Conservation (phyloP, 176 grass and related monocot genomes). For the Avena atlantica region DNA sequence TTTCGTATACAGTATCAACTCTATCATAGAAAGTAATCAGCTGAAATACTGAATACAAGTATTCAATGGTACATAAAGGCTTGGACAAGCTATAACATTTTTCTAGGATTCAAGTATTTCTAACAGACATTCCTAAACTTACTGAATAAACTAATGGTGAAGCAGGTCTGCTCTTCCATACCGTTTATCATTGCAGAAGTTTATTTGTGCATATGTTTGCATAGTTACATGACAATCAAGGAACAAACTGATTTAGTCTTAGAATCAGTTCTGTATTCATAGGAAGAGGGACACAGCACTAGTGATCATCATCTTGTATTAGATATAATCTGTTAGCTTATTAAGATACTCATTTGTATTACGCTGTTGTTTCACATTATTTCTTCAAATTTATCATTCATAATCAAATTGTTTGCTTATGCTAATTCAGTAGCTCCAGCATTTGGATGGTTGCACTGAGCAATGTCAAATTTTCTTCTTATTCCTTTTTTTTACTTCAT, state of each 20-base stretch:
- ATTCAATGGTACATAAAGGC: neutral
- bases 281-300: slow-evolving; percentile 9
- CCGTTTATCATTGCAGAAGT: neutral
- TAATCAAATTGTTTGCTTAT: neutral
- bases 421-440: neutral
- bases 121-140: neutral
- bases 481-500: neutral
- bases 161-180: neutral
- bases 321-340: neutral
- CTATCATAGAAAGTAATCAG: slow-evolving; percentile 20
- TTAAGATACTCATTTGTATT: neutral
- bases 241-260: slow-evolving; percentile 1
- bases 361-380: neutral
- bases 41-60: slow-evolving; percentile 18
- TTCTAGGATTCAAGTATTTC: slow-evolving; percentile 6
- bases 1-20: neutral
- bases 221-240: neutral
- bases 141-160: neutral
- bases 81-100: neutral
- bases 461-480: slow-evolving; percentile 8
- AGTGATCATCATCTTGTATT: neutral
- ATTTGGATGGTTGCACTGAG: neutral
- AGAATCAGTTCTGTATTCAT: slow-evolving; percentile 5
- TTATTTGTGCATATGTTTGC: slow-evolving; percentile 7
- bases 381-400: neutral